Evolutionary conservation across 768 basidiomycete genomes (phyloP), one percentile per base, ranked within the genome.

Genomic region (Strobilomyces dryophilus): DNA sequence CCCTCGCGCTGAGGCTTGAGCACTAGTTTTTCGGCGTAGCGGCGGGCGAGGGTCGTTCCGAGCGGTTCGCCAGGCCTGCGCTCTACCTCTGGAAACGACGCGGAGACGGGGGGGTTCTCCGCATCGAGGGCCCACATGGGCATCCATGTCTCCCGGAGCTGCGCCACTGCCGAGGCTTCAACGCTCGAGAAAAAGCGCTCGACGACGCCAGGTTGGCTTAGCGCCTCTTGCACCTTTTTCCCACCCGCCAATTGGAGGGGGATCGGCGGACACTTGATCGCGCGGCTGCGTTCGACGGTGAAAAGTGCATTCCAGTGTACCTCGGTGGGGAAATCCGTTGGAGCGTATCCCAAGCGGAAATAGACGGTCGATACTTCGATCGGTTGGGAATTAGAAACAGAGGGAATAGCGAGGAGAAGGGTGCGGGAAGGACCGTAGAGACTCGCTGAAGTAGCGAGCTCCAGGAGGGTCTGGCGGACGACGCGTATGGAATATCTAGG

Each of bases 1-100:
- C 95, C 95, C 74, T 99, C 95, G n/a, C 95, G 80, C 67, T 98
- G 95, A 0, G 95, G 95, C 68, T 99, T 99, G 45, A 99, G 78
- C 2, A 98, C 95, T 26, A 93, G 81, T 7, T 76, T 72, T 7
- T 71, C 65, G 0, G 84, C 77, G 14, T 73, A 39, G 5, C 21
- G 29, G 27, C 59, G 62, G 3, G 68, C 67, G 14, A 61, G 52
- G 1, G 52, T 45, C 42, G 45, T 64, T 24, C 67, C 68, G 12
- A 55, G 37, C 0, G 66, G 61, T 43, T 62, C 66, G 1, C 52
- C 55, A 8, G 45, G 10, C 8, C 7, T n/a, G 3, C 17, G 20
- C 8, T 37, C 46, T 2, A 45, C 39, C 1, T 41, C 47, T 3
- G 51, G 11, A 31, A 32, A 43, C 3, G 46, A 31, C 1, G 29